Base-by-base conservation (phyloP, 805 yeast genomes). In the Babjeviella inositovora region DNA sequence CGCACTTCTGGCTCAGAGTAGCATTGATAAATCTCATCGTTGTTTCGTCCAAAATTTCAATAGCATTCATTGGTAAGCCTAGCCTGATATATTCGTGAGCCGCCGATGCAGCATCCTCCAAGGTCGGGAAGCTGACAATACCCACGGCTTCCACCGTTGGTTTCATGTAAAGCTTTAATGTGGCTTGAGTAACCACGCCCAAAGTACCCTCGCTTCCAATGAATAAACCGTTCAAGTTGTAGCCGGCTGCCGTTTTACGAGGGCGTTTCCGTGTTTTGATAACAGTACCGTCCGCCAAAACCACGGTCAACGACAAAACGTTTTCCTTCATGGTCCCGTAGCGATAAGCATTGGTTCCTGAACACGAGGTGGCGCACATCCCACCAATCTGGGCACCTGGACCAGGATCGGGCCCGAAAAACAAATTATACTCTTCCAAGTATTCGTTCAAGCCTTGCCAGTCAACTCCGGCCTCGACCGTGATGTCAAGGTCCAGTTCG, bases 311-410 rank as follows among this genome's bases (percentile, higher is more conserved):
- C 27, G 63, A 63, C 13, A 76, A 42, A 2, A 74, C 69, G 40
- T 75, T 70, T 41, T 77, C 84, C 39, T 71, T 67, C 70, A 77
- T 74, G 10, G 87, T 79, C 11, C 92, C 92, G 34, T 75, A 77
- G 23, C 80, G 46, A 13, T 71, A 68, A 13, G 87, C 85, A 34
- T 76, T 72, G 3, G 87, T 73, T 5, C 92, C 92, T 0, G 85
- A 74, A 28, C 87, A 76, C 15, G 75, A 70, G 13, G 80, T 75
- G 6, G 73, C 75, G 21, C 71, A 66, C 68, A 75, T 73, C 4
- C 92, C 92, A 18, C 81, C 79, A 27, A 79, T 70, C 30, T 70
- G 59, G 2, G 87, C 90, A 25, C 82, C 82, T 12, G 87, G 84
- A 21, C 85, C 85, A 1, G 50, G 49, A 24, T 47, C 53, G 10